A percentile compares a stretch with the other conserved stretches of the same genome.
These are phyloP conservation scores for Naganishia antarctica DNA, from an alignment of 768 basidiomycete genomes.

Conservation along the genomic window DNA sequence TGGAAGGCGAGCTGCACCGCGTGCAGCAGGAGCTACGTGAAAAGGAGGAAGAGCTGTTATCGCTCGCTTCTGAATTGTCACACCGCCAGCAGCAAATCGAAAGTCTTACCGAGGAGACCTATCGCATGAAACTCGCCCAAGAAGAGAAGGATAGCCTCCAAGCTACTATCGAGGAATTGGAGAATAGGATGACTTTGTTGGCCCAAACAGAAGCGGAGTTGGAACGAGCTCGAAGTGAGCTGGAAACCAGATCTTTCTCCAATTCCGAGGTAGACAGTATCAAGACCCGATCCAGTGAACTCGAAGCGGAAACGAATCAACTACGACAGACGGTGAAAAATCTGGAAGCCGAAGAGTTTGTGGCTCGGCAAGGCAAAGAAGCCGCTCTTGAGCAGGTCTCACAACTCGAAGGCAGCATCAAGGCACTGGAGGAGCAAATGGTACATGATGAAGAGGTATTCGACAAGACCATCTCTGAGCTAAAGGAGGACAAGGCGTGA, in stretches of 20 bases:
- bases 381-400: constrained; percentile 10
- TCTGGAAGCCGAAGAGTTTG: constrained; percentile 20
- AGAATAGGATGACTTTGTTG: neutral
- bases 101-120: neutral
- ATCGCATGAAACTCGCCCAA: neutral
- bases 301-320: neutral
- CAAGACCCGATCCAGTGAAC: neutral
- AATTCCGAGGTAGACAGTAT: neutral
- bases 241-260: neutral
- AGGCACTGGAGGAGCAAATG: constrained; percentile 14
- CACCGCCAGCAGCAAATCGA: neutral
- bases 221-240: neutral
- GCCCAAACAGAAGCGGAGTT: neutral
- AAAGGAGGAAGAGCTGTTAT: neutral
- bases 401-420: constrained; percentile 11
- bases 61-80: neutral
- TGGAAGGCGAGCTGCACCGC: neutral
- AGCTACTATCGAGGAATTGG: neutral
- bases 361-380: constrained; percentile 4
- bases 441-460: constrained; percentile 17
- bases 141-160: neutral
- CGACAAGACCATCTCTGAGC: constrained; percentile 2
- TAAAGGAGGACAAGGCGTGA: constrained; percentile 10
- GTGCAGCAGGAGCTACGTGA: neutral
- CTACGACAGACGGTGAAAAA: neutral